Evolutionary conservation across 2,329 filamentous ascomycete species (phyloP).

Genomic region (Teratosphaeria gauchensis): DNA sequence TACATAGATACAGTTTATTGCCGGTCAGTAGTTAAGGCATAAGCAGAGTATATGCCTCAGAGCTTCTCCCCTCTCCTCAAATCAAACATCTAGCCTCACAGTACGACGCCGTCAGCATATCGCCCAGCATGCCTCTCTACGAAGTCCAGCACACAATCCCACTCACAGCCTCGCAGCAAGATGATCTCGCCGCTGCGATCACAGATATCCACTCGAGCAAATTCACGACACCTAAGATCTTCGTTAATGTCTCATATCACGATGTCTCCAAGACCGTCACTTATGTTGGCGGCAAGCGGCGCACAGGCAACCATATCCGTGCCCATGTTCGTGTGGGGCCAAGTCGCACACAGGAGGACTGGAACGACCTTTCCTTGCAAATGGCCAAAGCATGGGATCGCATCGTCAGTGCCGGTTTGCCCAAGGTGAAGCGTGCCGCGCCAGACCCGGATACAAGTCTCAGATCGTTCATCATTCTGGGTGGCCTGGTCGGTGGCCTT

Average conservation of each 20-base stretch:
- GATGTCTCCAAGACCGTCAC: constrained; percentile 15
- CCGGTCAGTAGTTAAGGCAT: background rate
- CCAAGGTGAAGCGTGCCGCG: constrained; percentile 11
- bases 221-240: constrained; percentile 34
- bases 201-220: constrained; percentile 33
- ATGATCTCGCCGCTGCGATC: constrained; percentile 31
- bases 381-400: constrained; percentile 21
- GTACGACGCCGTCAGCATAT: background rate
- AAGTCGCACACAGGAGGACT: constrained; percentile 22
- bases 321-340: constrained; percentile 28
- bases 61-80: background rate
- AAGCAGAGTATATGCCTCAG: background rate
- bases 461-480: constrained; percentile 16
- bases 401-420: constrained; percentile 14
- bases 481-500: constrained; percentile 21
- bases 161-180: constrained; percentile 26
- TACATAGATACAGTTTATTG: background rate
- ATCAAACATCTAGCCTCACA: background rate
- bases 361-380: constrained; percentile 17
- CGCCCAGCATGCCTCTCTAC: constrained; percentile 35
- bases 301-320: constrained; percentile 24
- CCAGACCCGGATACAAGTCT: constrained; percentile 13
- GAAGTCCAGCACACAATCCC: constrained; percentile 31
- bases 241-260: constrained; percentile 36
- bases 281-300: constrained; percentile 30